phyloP scores from a whole-genome alignment of 768 basidiomycete species.

The Termitomyces heimii region DNA sequence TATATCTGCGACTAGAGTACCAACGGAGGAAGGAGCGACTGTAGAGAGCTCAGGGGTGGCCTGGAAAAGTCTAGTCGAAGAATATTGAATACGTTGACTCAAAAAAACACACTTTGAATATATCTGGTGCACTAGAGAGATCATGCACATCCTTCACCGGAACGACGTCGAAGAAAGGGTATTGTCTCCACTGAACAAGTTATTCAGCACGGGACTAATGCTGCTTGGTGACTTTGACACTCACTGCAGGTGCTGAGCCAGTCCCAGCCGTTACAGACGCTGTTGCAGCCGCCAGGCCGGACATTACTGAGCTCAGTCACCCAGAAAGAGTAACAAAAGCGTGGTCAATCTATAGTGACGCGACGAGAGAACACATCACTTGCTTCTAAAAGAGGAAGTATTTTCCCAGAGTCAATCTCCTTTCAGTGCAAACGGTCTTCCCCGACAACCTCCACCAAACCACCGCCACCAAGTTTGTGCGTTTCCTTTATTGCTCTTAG shows the following conservation, averaged over 20 bases:
- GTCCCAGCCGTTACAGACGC: conserved; percentile 20
- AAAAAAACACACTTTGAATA: conserved; percentile 55
- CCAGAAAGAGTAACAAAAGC: not conserved
- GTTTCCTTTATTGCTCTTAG: conserved; percentile 1
- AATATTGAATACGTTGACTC: not conserved
- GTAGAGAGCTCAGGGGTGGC: conserved; percentile 70
- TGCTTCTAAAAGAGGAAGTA: conserved; percentile 14
- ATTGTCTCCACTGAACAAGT: conserved; percentile 69
- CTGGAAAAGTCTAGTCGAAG: conserved; percentile 22
- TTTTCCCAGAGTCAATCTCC: conserved; percentile 26
- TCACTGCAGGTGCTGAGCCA: conserved; percentile 26
- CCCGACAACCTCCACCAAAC: conserved; percentile 29
- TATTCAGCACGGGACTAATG: not conserved
- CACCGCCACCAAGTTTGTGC: conserved; percentile 9
- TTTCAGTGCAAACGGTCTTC: conserved; percentile 32
- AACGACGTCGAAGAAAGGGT: conserved; percentile 81
- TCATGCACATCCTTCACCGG: conserved; percentile 79
- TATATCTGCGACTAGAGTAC: conserved; percentile 77
- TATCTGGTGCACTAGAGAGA: conserved; percentile 64
- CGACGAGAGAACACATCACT: not conserved
- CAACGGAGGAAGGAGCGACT: conserved; percentile 54
- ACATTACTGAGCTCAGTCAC: conserved; percentile 3
- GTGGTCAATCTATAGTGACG: not conserved
- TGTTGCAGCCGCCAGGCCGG: conserved; percentile 20
- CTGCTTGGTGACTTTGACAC: conserved; percentile 7